Conservation (phyloP, 1,284 basidiomycete genomes). For the Trichosporon sp. region DNA sequence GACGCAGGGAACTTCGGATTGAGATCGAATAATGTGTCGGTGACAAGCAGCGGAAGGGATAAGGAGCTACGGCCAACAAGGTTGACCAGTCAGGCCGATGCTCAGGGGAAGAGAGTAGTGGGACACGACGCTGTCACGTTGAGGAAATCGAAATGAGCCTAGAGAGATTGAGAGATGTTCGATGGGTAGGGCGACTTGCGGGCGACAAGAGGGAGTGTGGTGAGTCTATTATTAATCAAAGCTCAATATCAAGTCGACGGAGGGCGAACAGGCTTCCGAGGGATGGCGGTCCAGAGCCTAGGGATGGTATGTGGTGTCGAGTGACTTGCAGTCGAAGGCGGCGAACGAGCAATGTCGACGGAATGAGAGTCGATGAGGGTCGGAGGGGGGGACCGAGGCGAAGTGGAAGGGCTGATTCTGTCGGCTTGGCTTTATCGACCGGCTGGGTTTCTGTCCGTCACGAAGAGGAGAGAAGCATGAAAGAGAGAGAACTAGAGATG, state of each 20-base stretch:
- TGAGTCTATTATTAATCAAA: not conserved
- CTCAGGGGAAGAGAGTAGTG: not conserved
- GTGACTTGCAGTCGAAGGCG: not conserved
- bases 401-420: not conserved
- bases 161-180: not conserved
- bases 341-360: not conserved
- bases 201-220: not conserved
- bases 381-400: too few species aligned
- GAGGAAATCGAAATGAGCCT: not conserved
- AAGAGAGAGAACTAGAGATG: not conserved
- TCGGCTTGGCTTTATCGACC: not conserved
- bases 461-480: not conserved
- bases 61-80: not conserved
- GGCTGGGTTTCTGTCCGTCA: not conserved
- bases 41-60: not conserved
- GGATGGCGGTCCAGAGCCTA: not conserved
- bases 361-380: not conserved
- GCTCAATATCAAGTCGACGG: not conserved
- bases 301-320: not conserved
- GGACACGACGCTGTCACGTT: constrained; percentile 2
- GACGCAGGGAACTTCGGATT: not conserved
- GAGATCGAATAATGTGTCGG: not conserved
- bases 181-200: not conserved
- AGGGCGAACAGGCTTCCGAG: not conserved
- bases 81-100: not conserved